A percentile compares a stretch with the other conserved stretches of the same genome.
phyloP scores from a whole-genome alignment of 805 yeast genomes.

The Candida xiaguanensis region DNA sequence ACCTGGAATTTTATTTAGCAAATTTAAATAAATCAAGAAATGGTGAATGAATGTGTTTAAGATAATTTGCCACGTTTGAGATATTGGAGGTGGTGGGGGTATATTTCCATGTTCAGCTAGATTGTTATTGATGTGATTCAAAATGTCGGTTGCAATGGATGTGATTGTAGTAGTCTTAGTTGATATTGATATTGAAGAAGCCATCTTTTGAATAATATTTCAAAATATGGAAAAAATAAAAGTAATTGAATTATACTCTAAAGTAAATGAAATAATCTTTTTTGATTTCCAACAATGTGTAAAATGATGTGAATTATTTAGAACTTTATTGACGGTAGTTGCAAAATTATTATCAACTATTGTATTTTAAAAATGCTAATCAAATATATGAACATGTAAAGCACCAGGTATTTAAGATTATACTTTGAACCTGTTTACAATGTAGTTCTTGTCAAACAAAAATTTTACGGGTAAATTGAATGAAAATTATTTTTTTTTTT shows the following conservation, averaged over 20 bases:
- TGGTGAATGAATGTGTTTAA: slow-evolving; percentile 29
- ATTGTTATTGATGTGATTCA: slow-evolving; percentile 4
- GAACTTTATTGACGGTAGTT: no score
- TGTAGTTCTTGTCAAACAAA: not conserved
- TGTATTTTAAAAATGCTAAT: no score
- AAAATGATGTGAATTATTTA: no score
- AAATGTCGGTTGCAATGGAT: slow-evolving; percentile 3
- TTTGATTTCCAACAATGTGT: no score
- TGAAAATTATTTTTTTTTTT: not conserved
- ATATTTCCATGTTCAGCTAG: slow-evolving; percentile 10
- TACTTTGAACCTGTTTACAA: no score
- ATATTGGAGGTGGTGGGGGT: slow-evolving; percentile 29
- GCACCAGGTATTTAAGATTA: no score
- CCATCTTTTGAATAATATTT: no score
- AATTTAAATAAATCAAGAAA: slow-evolving; percentile 33
- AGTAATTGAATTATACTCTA: no score
- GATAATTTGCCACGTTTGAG: slow-evolving; percentile 37
- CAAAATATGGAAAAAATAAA: no score
- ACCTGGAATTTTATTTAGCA: slow-evolving; percentile 47
- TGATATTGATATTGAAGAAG: slow-evolving; percentile 1
- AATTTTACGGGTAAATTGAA: not conserved
- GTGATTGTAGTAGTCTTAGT: slow-evolving; percentile 6
- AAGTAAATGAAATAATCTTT: no score
- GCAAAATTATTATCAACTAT: no score
- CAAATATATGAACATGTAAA: no score